Evolutionary conservation across 1,139 yeast genomes (phyloP).

Genomic region (Candida sp.): DNA sequence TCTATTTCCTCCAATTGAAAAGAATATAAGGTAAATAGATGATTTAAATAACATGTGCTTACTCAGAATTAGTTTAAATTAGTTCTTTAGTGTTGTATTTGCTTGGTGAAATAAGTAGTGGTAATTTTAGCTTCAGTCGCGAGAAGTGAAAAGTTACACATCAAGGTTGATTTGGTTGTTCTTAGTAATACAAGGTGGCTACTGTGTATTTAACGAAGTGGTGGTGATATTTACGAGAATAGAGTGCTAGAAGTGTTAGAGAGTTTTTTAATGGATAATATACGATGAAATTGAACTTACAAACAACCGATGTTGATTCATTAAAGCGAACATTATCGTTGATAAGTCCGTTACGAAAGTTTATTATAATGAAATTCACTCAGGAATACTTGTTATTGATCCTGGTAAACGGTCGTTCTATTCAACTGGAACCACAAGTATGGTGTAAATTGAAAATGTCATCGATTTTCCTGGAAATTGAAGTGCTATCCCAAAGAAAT

Average conservation of each 20-base stretch:
- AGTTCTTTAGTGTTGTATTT: no score
- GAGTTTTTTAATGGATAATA: background rate
- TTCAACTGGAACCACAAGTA: conserved; percentile 54
- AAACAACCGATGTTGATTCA: conserved; percentile 25
- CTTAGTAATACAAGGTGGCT: background rate
- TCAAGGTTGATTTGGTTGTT: background rate
- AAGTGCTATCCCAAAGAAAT: conserved; percentile 44
- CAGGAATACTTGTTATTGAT: conserved; percentile 44
- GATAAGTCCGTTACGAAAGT: conserved; percentile 26
- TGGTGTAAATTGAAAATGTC: conserved; percentile 53
- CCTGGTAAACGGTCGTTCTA: conserved; percentile 37
- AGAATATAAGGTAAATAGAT: no score
- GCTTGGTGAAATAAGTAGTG: no score
- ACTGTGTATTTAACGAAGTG: background rate
- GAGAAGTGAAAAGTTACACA: background rate
- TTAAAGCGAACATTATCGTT: conserved; percentile 28
- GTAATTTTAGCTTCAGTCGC: background rate
- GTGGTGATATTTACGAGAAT: no score
- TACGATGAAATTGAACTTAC: conserved; percentile 32
- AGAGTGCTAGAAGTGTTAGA: no score
- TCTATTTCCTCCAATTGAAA: no score
- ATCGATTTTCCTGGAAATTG: conserved; percentile 46
- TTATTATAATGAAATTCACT: conserved; percentile 44
- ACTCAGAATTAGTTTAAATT: no score
- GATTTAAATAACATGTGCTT: no score